Base-by-base conservation (phyloP, 306 rosid genomes). In the Nissolia schottii region DNA sequence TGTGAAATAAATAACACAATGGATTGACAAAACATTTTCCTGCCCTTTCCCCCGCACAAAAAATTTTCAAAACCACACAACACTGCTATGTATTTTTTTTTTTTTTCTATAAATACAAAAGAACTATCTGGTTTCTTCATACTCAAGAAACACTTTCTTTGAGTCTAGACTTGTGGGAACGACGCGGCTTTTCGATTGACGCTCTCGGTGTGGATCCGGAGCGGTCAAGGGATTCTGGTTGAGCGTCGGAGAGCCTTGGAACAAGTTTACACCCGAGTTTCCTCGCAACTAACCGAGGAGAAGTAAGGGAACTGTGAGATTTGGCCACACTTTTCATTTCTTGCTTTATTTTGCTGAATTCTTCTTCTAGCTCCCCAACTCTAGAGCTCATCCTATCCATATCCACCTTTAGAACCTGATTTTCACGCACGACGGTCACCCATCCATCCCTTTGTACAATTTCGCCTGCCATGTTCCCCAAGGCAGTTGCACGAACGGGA, bases 301-400 rank as follows among this genome's bases (percentile, higher is more conserved):
- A 87, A 74, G 80, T 70, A 2, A 86, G 86, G 62, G 91, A 75
- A 67, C 88, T 84, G 54, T 83, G 94, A 53, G 94, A 85, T 66
- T 89, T 93, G 20, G 81, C 41, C 49, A 87, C 94, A 73, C 64
- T 87, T 75, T 83, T 93, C 97, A 93, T 93, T 80, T 93, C 98
- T 78, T 86, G 83, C 88, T 89, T 93, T 49, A 93, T 93, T 77
- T 86, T 86, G 70, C 78, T 32, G 69, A 94, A 91, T 77, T 89
- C 94, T 87, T 85, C 90, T 82, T 91, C 97, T 1, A 91, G 89
- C 76, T 89, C 97, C 18, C 86, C 86, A n/a, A 91, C 97, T 82
- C 91, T 91, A 55, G 89, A 83, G 58, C 91, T 89, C 92, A 89
- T 94, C 60, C 79, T 89, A 57, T 87, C 94, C 94, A 94, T 84